A percentile compares a stretch with the other conserved stretches of the same genome.
phyloP scores from a whole-genome alignment of 192 early-diverging fungal genomes.

The Coemansia asiatica region DNA sequence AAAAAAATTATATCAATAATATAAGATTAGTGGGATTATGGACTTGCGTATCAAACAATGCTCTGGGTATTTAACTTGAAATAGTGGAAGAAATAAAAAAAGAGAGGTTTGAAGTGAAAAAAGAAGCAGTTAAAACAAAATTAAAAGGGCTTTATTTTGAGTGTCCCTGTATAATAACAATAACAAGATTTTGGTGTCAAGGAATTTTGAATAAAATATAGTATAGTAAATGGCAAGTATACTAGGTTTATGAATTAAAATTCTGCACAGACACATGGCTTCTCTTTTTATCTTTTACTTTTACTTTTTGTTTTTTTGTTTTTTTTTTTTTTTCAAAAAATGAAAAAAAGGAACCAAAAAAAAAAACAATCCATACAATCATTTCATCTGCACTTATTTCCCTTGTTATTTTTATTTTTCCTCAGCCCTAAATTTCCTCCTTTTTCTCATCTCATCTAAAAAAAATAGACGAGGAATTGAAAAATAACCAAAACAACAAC shows the following conservation, averaged over 20 bases:
- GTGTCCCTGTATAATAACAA: too few species aligned
- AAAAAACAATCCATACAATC: not conserved
- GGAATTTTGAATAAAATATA: not conserved
- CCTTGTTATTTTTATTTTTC: not conserved
- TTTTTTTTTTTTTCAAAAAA: not conserved
- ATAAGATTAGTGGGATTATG: too few species aligned
- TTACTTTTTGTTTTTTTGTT: not conserved
- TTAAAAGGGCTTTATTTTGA: too few species aligned
- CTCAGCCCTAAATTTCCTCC: not conserved
- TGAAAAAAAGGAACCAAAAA: not conserved
- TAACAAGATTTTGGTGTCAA: too few species aligned
- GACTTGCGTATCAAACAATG: too few species aligned
- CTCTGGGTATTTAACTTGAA: too few species aligned
- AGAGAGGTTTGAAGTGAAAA: too few species aligned
- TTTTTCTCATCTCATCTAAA: not conserved
- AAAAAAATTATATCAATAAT: not conserved
- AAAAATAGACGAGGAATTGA: not conserved
- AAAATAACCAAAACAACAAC: constrained; percentile 1
- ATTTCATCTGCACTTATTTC: not conserved
- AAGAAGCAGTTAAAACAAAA: too few species aligned
- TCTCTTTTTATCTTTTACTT: not conserved
- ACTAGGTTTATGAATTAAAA: too few species aligned
- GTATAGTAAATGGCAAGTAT: not conserved
- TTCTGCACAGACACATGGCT: not conserved
- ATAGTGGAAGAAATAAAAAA: too few species aligned